Percentiles rank a stretch among this genome's conserved stretches.
phyloP scores from a whole-genome alignment of 495 filamentous ascomycete species.

The Letharia columbiana region DNA sequence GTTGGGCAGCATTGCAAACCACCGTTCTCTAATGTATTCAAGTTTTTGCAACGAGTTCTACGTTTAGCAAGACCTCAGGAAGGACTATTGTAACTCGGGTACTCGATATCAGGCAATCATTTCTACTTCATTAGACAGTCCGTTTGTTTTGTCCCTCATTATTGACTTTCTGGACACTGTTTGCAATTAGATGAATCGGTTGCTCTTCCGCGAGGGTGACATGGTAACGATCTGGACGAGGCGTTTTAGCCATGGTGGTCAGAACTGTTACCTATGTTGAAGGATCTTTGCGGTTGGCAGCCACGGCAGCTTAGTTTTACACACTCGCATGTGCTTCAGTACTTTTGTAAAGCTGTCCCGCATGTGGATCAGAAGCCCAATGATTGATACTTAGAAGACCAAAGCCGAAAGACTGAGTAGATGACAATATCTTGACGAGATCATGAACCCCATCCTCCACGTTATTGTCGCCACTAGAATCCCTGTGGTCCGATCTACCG shows the following conservation, averaged over 20 bases:
- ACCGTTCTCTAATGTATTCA: neutral
- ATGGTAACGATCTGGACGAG: neutral
- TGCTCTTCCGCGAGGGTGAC: neutral
- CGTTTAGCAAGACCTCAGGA: neutral
- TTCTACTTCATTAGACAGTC: neutral
- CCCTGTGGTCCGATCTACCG: too few species aligned
- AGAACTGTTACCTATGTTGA: neutral
- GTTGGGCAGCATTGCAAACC: neutral
- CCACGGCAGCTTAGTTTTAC: too few species aligned
- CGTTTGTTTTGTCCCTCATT: neutral
- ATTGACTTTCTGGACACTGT: neutral
- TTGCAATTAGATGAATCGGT: neutral
- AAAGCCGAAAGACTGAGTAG: too few species aligned
- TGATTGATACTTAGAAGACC: too few species aligned
- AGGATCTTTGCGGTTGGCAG: too few species aligned
- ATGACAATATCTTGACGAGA: too few species aligned
- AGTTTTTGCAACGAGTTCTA: neutral
- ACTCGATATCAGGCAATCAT: neutral
- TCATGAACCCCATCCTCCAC: too few species aligned
- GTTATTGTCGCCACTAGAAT: too few species aligned
- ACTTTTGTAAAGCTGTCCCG: too few species aligned
- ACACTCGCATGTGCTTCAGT: too few species aligned
- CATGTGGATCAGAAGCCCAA: too few species aligned
- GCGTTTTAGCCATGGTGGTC: neutral
- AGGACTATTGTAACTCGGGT: neutral